Percentiles rank a stretch among this genome's conserved stretches.
These are phyloP conservation scores for Candida caryicola DNA, from an alignment of 805 yeast genomes.

Conservation along the genomic window DNA sequence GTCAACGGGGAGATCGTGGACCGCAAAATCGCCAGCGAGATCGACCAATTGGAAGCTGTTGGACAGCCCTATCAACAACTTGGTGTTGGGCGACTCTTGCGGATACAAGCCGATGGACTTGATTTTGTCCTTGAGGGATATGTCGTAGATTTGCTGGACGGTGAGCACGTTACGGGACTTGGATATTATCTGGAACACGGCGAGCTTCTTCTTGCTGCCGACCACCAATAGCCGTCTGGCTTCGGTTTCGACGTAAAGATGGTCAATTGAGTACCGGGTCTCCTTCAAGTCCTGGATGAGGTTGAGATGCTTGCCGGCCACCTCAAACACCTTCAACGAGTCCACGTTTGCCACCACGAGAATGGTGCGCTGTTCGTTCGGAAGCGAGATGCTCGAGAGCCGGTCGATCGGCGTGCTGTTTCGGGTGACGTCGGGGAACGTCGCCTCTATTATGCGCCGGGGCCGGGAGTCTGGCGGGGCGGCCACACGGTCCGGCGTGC, in stretches of 20 bases:
- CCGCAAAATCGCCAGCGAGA: slow-evolving; percentile 14
- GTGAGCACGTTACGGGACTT: slow-evolving; percentile 31
- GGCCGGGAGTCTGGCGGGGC: not conserved
- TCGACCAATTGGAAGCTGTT: slow-evolving; percentile 28
- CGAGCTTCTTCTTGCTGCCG: slow-evolving; percentile 29
- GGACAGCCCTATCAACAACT: slow-evolving; percentile 21
- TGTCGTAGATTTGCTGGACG: slow-evolving; percentile 23
- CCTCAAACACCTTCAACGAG: slow-evolving; percentile 22
- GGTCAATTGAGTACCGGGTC: slow-evolving; percentile 15
- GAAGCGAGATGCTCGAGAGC: slow-evolving; percentile 14
- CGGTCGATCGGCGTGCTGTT: slow-evolving; percentile 17
- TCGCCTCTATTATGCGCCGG: slow-evolving; percentile 14
- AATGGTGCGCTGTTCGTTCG: slow-evolving; percentile 20
- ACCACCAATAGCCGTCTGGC: slow-evolving; percentile 23
- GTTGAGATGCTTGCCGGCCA: slow-evolving; percentile 34
- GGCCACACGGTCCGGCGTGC: not conserved
- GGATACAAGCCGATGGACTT: slow-evolving; percentile 16
- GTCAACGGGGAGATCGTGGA: slow-evolving; percentile 18
- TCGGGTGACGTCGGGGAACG: slow-evolving; percentile 19
- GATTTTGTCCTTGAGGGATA: slow-evolving; percentile 30
- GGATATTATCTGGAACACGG: slow-evolving; percentile 24
- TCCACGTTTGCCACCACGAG: slow-evolving; percentile 26
- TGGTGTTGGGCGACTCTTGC: slow-evolving; percentile 7
- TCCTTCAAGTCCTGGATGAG: slow-evolving; percentile 30
- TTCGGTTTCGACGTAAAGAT: slow-evolving; percentile 16